Percentiles rank a stretch among this genome's conserved stretches.
Evolutionary conservation across 2,329 filamentous ascomycete genomes (phyloP).

Genomic region (Exophiala bonariae): DNA sequence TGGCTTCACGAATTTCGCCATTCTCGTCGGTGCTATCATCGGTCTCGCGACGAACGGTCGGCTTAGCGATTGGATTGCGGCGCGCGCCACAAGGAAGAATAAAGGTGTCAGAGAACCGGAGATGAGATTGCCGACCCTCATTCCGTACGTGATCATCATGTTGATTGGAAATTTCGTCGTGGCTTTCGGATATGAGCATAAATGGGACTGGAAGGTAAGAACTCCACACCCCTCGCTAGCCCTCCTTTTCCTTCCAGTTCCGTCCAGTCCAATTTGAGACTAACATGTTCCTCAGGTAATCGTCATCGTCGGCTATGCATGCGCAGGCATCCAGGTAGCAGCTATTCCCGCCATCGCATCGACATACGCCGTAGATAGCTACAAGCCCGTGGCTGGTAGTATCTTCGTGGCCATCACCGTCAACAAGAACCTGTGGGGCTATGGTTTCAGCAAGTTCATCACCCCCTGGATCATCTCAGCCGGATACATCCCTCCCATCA

Average conservation of each 20-base stretch:
- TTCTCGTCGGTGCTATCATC: constrained; percentile 55
- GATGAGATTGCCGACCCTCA: constrained; percentile 58
- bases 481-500: constrained; percentile 59
- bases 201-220: constrained; percentile 55
- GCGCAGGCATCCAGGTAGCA: constrained; percentile 58
- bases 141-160: constrained; percentile 59
- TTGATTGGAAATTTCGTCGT: constrained; percentile 60
- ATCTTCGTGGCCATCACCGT: constrained; percentile 63
- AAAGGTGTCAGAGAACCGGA: constrained; percentile 58
- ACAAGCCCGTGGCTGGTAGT: constrained; percentile 62
- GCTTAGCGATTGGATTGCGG: constrained; percentile 58
- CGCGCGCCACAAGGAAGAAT: constrained; percentile 53
- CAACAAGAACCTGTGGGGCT: constrained; percentile 66
- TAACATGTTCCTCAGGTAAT: constrained; percentile 36
- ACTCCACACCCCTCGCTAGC: too few species aligned
- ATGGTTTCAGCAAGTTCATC: constrained; percentile 59
- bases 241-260: constrained; percentile 2
- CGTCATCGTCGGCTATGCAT: constrained; percentile 59
- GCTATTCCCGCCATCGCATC: constrained; percentile 60
- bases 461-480: constrained; percentile 51
- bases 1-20: constrained; percentile 59
- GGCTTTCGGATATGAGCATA: constrained; percentile 52
- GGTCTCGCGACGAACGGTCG: constrained; percentile 57
- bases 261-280: too few species aligned
- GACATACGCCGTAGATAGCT: constrained; percentile 62